Conservation (phyloP, 495 filamentous ascomycete species). For the Penicillium alfredii region DNA sequence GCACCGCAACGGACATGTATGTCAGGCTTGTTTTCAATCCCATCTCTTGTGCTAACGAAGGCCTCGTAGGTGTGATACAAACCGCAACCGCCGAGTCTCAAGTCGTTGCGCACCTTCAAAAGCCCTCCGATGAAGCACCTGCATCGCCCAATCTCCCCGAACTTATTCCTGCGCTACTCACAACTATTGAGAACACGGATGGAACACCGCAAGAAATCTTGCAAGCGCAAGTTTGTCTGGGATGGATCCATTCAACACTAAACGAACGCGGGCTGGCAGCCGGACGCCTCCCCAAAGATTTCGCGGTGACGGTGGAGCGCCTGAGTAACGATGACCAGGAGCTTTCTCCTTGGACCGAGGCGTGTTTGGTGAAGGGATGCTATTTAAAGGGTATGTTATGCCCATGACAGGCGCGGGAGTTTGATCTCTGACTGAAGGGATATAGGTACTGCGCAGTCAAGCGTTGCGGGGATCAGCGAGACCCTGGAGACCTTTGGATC, state of each 20-base stretch:
- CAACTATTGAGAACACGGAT: constrained; percentile 59
- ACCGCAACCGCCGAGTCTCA: constrained; percentile 67
- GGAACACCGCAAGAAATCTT: constrained; percentile 61
- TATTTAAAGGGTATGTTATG: constrained; percentile 59
- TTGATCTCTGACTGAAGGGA: constrained; percentile 10
- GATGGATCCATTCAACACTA: constrained; percentile 74
- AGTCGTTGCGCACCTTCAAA: constrained; percentile 47
- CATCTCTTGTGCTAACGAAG: constrained; percentile 11
- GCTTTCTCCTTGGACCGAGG: constrained; percentile 65
- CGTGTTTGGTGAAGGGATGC: constrained; percentile 70
- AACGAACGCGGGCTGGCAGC: constrained; percentile 59
- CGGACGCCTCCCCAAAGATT: constrained; percentile 55
- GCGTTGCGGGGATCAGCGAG: constrained; percentile 44
- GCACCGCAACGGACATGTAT: constrained; percentile 80
- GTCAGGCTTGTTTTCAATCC: constrained; percentile 4
- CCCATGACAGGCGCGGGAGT: neutral
- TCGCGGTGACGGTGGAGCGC: constrained; percentile 46
- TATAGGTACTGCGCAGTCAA: constrained; percentile 55
- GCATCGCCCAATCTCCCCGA: constrained; percentile 52
- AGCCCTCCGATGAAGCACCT: constrained; percentile 31
- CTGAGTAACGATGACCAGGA: constrained; percentile 40
- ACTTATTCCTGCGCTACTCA: constrained; percentile 52
- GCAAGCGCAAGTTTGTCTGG: constrained; percentile 73
- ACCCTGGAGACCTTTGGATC: constrained; percentile 60
- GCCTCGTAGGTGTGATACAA: constrained; percentile 59